Conservation (phyloP, 768 basidiomycete genomes). For the Naganishia vaughanmartiniae region DNA sequence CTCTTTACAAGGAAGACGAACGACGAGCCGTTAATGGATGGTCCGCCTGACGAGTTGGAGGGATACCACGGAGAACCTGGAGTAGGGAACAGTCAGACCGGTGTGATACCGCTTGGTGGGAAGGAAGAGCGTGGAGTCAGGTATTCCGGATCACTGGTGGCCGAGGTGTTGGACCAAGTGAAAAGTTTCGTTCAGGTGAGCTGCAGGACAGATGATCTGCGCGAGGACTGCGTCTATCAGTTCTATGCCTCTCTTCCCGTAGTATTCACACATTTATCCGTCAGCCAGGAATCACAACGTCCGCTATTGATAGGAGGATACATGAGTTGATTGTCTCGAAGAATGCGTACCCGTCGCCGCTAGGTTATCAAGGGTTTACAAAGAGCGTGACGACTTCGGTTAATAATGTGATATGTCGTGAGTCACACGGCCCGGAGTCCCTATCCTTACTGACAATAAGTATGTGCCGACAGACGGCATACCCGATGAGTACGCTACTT, state of each 20-base stretch:
- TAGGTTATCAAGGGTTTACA: slow-evolving; percentile 72
- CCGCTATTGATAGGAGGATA: slow-evolving; percentile 67
- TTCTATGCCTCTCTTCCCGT: background rate
- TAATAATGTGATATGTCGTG: slow-evolving; percentile 74
- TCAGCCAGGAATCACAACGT: slow-evolving; percentile 61
- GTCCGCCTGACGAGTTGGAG: slow-evolving; percentile 68
- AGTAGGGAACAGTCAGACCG: slow-evolving; percentile 2
- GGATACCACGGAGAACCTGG: slow-evolving; percentile 26
- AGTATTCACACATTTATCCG: slow-evolving; percentile 17
- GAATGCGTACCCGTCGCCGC: slow-evolving; percentile 81
- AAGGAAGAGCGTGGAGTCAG: slow-evolving; percentile 43
- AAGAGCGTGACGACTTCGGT: slow-evolving; percentile 80
- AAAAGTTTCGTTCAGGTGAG: slow-evolving; percentile 50
- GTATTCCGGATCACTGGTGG: slow-evolving; percentile 42
- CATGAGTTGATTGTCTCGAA: slow-evolving; percentile 68
- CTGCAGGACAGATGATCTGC: background rate
- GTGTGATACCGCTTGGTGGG: slow-evolving; percentile 36
- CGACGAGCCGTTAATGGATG: slow-evolving; percentile 4
- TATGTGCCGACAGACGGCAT: slow-evolving; percentile 62
- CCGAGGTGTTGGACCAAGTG: slow-evolving; percentile 60
- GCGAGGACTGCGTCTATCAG: slow-evolving; percentile 4
- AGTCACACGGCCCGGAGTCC: slow-evolving; percentile 29
- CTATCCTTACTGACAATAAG: background rate
- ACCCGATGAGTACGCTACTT: slow-evolving; percentile 69
- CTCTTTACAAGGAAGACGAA: slow-evolving; percentile 38